Base-by-base conservation (phyloP, 2,329 filamentous ascomycete genomes). In the Sordariomycetes sp. region DNA sequence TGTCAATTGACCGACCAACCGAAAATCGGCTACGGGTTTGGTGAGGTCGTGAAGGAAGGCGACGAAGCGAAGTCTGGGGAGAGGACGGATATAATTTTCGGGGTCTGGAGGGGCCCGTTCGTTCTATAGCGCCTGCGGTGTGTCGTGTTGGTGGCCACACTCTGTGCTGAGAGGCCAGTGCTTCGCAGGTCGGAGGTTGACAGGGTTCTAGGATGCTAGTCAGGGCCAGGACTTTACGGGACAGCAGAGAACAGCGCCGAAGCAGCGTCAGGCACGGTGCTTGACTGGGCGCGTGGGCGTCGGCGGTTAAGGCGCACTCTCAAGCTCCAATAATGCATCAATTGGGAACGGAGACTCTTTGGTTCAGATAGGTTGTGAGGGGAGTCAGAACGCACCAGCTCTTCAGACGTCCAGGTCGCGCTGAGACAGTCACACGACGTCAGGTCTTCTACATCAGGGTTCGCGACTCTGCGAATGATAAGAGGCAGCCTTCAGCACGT, bases 1-100 rank as follows among this genome's bases (percentile, higher is more conserved):
- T 61, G 54, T 58, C 59, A 60, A 48, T 49, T 45, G 46, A 45
- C 37, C 41, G 17, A 30, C 29, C 31, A 27, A 32, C 34, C 34
- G 30, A 32, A 27, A 30, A 14, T 26, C 29, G 31, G 31, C 32
- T 20, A 11, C 21, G 9, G 25, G 19, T 15, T 14, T 21, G 16
- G 5, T 28, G 25, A n/a, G 25, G 5, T 28, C 25, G 25, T 28
- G 8, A 16, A 28, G 16, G 25, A 6, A 28, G 25, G 25, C 4
- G 25, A 25, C n/a, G 8, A 28, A 9, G 25, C 25, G 17, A 28
- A 16, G 9, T 12, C 9, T 10, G 11, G 9, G 8, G 4, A 21
- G 29, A 11, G 11, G 18, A 21, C 29, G 29, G 29, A 31, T 31
- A 31, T 31, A 31, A 17, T 30, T 31, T 18, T 31, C 17, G 5